These are phyloP conservation scores for Trichoderma harzianum DNA, from an alignment of 2,329 filamentous ascomycete genomes.

Conservation along the genomic window DNA sequence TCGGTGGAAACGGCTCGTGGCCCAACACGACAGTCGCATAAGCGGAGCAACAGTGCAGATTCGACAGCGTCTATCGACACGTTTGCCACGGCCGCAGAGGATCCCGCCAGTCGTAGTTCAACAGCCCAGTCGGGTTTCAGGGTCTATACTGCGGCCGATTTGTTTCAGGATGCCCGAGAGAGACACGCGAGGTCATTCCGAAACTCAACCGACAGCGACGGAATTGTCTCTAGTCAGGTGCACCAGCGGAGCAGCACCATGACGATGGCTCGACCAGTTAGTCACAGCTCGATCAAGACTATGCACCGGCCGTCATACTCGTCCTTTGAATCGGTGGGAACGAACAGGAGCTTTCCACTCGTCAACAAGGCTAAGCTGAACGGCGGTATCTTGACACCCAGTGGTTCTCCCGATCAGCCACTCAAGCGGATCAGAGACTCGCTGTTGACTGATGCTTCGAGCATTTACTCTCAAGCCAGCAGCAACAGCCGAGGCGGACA, in stretches of 20 bases:
- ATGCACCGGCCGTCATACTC: slow-evolving; percentile 55
- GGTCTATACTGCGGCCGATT: slow-evolving; percentile 23
- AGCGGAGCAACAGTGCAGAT: slow-evolving; percentile 45
- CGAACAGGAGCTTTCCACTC: slow-evolving; percentile 60
- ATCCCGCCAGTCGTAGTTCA: slow-evolving; percentile 39
- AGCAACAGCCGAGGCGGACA: slow-evolving; percentile 26
- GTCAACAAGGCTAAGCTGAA: slow-evolving; percentile 50
- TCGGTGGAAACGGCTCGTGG: slow-evolving; percentile 60
- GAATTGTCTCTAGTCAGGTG: slow-evolving; percentile 21
- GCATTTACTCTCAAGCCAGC: slow-evolving; percentile 38
- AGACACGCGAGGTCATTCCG: slow-evolving; percentile 28
- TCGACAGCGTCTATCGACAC: slow-evolving; percentile 52
- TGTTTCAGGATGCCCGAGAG: slow-evolving; percentile 23
- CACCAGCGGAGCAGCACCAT: slow-evolving; percentile 34
- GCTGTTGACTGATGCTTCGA: slow-evolving; percentile 47
- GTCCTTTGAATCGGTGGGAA: slow-evolving; percentile 56
- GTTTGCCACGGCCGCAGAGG: slow-evolving; percentile 56
- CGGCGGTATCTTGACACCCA: slow-evolving; percentile 46
- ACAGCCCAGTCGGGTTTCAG: slow-evolving; percentile 23
- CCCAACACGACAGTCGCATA: slow-evolving; percentile 31
- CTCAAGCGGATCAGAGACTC: slow-evolving; percentile 46
- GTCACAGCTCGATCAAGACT: slow-evolving; percentile 35
- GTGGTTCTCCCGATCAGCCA: slow-evolving; percentile 48
- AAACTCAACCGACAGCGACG: slow-evolving; percentile 28
- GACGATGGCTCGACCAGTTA: slow-evolving; percentile 41